Conservation (phyloP, 768 basidiomycete species). For the Hydnum rufescens region DNA sequence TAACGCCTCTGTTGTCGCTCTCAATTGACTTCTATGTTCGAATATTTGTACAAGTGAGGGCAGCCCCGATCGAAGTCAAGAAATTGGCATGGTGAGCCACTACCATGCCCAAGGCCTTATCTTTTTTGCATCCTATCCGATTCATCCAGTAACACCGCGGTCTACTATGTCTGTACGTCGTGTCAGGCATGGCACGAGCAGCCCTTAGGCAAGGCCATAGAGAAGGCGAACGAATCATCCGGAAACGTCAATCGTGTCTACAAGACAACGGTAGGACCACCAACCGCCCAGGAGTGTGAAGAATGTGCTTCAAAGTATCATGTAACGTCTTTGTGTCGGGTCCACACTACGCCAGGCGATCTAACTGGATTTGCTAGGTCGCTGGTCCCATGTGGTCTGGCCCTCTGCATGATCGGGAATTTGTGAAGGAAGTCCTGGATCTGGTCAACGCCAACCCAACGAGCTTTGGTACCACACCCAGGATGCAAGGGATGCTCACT, state of each 20-base stretch:
- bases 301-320: constrained; percentile 67
- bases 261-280: constrained; percentile 53
- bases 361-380: constrained; percentile 26
- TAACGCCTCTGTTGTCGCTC: constrained; percentile 71
- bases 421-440: constrained; percentile 51
- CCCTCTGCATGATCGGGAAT: constrained; percentile 56
- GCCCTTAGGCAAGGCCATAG: constrained; percentile 55
- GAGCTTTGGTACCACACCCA: constrained; percentile 52
- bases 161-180: constrained; percentile 63
- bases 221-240: constrained; percentile 34
- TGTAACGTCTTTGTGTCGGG: constrained; percentile 27
- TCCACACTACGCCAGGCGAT: background rate
- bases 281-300: constrained; percentile 42
- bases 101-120: background rate
- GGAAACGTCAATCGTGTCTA: constrained; percentile 43
- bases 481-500: constrained; percentile 93
- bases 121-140: background rate
- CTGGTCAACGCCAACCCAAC: constrained; percentile 44
- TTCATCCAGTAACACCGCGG: constrained; percentile 53
- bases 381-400: constrained; percentile 97
- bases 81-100: constrained; percentile 45
- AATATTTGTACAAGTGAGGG: constrained; percentile 61
- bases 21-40: constrained; percentile 97
- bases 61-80: constrained; percentile 69
- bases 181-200: constrained; percentile 76